A percentile compares a stretch with the other conserved stretches of the same genome.
phyloP scores from a whole-genome alignment of 345 rosid genomes.

The Melaleuca alternifolia region DNA sequence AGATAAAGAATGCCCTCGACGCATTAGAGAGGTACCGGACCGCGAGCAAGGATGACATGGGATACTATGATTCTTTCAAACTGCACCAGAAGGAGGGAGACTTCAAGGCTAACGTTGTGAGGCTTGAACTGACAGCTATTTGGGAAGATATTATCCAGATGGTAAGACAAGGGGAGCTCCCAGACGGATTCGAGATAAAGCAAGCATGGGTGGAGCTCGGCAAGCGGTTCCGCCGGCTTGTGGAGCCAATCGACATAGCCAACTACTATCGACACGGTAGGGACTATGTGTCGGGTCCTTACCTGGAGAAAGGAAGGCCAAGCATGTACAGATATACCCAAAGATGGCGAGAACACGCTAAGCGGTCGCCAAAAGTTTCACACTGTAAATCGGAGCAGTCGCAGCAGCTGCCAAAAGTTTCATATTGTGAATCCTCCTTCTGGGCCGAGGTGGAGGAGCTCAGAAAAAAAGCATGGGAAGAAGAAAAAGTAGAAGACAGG shows the following conservation, averaged over 20 bases:
- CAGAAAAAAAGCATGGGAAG: neutral
- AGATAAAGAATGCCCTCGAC: constrained; percentile 4
- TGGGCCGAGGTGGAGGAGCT: constrained; percentile 88
- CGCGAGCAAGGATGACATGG: constrained; percentile 17
- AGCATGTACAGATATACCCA: constrained; percentile 51
- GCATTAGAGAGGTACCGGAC: constrained; percentile 20
- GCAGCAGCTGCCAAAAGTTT: neutral
- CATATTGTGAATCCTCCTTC: constrained; percentile 34
- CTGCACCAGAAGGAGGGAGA: constrained; percentile 20
- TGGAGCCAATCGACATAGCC: constrained; percentile 72
- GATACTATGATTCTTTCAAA: constrained; percentile 67
- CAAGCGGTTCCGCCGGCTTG: constrained; percentile 36
- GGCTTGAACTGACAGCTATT: constrained; percentile 60
- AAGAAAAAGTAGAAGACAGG: neutral
- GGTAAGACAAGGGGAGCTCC: constrained; percentile 52
- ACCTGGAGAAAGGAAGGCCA: constrained; percentile 52
- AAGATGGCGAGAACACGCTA: constrained; percentile 46
- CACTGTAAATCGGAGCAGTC: neutral
- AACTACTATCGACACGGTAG: constrained; percentile 69
- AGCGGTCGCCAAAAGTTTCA: constrained; percentile 3
- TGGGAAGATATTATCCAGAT: constrained; percentile 60
- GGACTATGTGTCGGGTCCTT: constrained; percentile 71
- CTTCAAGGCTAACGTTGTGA: constrained; percentile 57
- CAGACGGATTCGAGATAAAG: constrained; percentile 41
- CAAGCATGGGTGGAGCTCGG: constrained; percentile 30